Evolutionary conservation across 345 rosid genomes (phyloP).

Genomic region (Lepidium didymum): DNA sequence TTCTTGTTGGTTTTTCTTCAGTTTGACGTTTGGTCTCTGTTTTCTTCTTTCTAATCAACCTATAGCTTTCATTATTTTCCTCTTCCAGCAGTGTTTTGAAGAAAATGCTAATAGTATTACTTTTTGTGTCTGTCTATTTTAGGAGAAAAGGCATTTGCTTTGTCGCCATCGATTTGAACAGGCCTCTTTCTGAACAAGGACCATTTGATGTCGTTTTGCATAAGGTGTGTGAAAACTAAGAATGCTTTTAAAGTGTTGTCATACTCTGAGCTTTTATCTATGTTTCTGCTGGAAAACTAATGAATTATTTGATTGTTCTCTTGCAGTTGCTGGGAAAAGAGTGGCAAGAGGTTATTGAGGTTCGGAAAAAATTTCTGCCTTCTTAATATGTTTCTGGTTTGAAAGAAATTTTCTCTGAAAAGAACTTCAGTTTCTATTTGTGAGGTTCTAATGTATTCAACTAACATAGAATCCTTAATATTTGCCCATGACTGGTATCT

Average conservation of each 20-base stretch:
- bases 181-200: constrained; percentile 78
- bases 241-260: not conserved
- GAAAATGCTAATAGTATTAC: not conserved
- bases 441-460: not conserved
- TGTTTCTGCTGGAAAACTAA: constrained; percentile 26
- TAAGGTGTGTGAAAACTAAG: constrained; percentile 39
- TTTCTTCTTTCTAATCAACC: constrained; percentile 6
- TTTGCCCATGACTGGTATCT: not conserved
- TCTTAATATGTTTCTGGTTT: not conserved
- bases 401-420: not conserved
- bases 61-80: constrained; percentile 5
- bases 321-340: constrained; percentile 72
- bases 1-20: constrained; percentile 1
- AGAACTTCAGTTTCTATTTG: not conserved
- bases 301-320: constrained; percentile 19
- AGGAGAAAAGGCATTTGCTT: constrained; percentile 77
- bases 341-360: constrained; percentile 77
- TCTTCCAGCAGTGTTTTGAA: not conserved
- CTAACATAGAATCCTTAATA: not conserved
- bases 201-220: constrained; percentile 91
- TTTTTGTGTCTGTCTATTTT: constrained; percentile 30
- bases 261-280: not conserved
- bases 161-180: constrained; percentile 60
- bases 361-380: constrained; percentile 27
- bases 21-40: not conserved